Conservation (phyloP, 495 filamentous ascomycete genomes). For the Neurospora pannonica region DNA sequence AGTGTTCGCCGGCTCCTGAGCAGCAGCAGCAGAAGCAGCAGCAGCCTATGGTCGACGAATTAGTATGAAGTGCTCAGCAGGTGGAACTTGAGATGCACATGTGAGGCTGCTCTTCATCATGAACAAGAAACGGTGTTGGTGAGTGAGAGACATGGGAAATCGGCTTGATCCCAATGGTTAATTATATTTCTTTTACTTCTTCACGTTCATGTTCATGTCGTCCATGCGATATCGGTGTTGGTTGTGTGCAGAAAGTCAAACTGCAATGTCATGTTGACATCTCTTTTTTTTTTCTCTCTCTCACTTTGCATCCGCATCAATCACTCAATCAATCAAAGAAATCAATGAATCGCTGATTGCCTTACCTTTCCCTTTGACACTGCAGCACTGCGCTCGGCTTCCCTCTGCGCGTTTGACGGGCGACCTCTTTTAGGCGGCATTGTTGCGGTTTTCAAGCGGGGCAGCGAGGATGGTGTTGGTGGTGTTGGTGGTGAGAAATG, state of each 20-base stretch:
- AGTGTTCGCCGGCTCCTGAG: neutral
- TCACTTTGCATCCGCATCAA: neutral
- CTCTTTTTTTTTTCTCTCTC: neutral
- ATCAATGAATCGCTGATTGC: neutral
- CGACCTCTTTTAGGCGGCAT: neutral
- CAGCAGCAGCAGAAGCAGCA: neutral
- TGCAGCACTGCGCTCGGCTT: neutral
- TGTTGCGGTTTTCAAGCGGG: neutral
- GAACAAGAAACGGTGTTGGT: neutral
- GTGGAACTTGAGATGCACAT: neutral
- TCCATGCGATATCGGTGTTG: neutral
- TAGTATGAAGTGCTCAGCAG: neutral
- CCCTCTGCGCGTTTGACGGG: neutral
- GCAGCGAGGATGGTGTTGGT: neutral
- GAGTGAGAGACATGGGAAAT: neutral
- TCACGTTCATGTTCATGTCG: neutral
- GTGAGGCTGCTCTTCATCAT: neutral
- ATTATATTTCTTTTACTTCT: neutral
- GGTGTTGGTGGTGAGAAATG: neutral
- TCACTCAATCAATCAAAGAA: neutral
- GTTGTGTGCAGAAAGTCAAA: neutral
- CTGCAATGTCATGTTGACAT: neutral
- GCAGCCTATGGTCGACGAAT: neutral
- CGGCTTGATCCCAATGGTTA: neutral
- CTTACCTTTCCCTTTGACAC: neutral